These are phyloP conservation scores for Herpetospermum pedunculosum DNA, from an alignment of 306 rosid genomes.

Conservation along the genomic window DNA sequence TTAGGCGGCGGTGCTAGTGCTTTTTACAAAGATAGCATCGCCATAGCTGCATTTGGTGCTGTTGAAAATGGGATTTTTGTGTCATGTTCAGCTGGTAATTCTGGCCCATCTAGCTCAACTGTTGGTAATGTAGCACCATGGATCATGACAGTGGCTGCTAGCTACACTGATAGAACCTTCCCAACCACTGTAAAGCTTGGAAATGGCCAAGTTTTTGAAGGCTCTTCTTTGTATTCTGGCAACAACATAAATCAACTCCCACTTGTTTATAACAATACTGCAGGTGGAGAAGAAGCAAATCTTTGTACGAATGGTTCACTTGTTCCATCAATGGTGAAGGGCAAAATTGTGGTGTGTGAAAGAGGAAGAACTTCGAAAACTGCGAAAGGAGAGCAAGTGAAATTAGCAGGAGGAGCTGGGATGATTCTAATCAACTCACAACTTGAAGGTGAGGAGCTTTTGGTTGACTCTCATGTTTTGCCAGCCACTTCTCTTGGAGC, in stretches of 20 bases:
- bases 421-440: slow-evolving; percentile 42
- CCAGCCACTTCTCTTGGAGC: slow-evolving; percentile 63
- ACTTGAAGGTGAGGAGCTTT: slow-evolving; percentile 44
- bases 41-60: slow-evolving; percentile 62
- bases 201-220: slow-evolving; percentile 32
- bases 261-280: slow-evolving; percentile 38
- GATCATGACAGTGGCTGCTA: slow-evolving; percentile 73
- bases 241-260: slow-evolving; percentile 25
- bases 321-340: slow-evolving; percentile 26
- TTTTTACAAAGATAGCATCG: slow-evolving; percentile 32
- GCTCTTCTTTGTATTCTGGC: slow-evolving; percentile 42
- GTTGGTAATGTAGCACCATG: slow-evolving; percentile 57
- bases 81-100: slow-evolving; percentile 66
- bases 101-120: slow-evolving; percentile 40
- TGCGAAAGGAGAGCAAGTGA: slow-evolving; percentile 47
- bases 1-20: slow-evolving; percentile 41
- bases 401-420: slow-evolving; percentile 48
- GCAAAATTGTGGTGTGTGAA: slow-evolving; percentile 63
- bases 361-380: slow-evolving; percentile 32
- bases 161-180: slow-evolving; percentile 53
- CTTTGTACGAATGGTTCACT: slow-evolving; percentile 35
- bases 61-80: slow-evolving; percentile 36
- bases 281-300: slow-evolving; percentile 29
- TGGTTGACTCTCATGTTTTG: slow-evolving; percentile 44
- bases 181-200: slow-evolving; percentile 52